These are phyloP conservation scores for Rubia tinctorum DNA, from an alignment of 305 asterid genomes.

Conservation along the genomic window DNA sequence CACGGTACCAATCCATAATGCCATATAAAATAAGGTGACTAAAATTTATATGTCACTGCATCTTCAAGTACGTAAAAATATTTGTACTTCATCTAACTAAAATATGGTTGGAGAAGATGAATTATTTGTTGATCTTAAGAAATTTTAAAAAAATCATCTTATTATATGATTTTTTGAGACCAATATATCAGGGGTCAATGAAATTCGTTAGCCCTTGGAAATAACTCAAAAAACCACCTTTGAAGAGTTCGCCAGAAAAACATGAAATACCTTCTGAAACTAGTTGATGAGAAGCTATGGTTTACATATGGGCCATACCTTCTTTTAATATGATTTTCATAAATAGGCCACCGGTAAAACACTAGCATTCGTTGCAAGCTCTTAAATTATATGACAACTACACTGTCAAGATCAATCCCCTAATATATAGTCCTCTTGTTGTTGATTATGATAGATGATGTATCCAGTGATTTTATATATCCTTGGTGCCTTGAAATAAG, in stretches of 20 bases:
- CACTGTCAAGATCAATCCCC: slow-evolving; percentile 88
- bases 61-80: no score
- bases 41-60: no score
- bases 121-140: no score
- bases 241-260: slow-evolving; percentile 87
- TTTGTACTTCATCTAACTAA: no score
- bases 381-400: slow-evolving; percentile 78
- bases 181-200: slow-evolving; percentile 77
- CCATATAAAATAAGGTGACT: no score
- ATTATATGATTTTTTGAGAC: slow-evolving; percentile 20
- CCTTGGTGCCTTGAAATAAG: slow-evolving; percentile 91
- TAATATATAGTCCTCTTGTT: slow-evolving; percentile 86
- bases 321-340: slow-evolving; percentile 23
- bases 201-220: slow-evolving; percentile 86
- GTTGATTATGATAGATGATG: slow-evolving; percentile 97
- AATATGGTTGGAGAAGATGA: no score
- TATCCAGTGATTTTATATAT: slow-evolving; percentile 64
- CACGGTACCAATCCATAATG: no score
- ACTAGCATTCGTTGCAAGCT: slow-evolving; percentile 92
- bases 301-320: slow-evolving; percentile 60
- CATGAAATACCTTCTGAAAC: slow-evolving; percentile 48
- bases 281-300: slow-evolving; percentile 44
- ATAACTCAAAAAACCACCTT: slow-evolving; percentile 84
- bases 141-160: no score
- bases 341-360: slow-evolving; percentile 27